phyloP scores from a whole-genome alignment of 345 rosid genomes.

The Syzygium oleosum region DNA sequence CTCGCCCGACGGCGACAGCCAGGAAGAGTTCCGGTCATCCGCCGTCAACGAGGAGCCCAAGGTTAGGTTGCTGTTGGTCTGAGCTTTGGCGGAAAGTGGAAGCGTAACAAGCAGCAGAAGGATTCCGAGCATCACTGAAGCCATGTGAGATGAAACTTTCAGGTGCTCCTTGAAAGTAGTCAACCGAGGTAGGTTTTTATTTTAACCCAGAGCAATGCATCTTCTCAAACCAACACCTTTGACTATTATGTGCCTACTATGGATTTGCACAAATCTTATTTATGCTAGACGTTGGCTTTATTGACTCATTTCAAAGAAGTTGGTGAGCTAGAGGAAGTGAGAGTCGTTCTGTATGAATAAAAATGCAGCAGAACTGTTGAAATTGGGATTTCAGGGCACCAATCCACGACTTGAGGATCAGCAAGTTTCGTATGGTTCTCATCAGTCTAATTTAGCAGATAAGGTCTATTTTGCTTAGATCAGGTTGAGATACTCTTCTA shows the following conservation, averaged over 20 bases:
- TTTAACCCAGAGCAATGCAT: no score
- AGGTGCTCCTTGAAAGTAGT: neutral
- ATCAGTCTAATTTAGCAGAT: neutral
- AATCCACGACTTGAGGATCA: neutral
- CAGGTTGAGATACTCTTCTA: neutral
- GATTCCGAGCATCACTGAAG: neutral
- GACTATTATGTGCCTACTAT: no score
- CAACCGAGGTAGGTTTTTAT: no score
- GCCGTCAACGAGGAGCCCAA: constrained; percentile 20
- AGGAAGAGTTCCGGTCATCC: neutral
- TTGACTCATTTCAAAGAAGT: neutral
- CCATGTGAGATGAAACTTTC: neutral
- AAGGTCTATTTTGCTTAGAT: neutral
- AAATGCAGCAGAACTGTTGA: neutral
- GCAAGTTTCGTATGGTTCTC: neutral
- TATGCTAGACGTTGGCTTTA: no score
- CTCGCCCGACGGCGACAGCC: constrained; percentile 36
- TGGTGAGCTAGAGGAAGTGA: neutral
- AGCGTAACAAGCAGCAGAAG: constrained; percentile 2
- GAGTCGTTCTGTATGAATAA: neutral
- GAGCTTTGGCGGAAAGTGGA: constrained; percentile 9
- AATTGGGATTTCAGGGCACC: neutral
- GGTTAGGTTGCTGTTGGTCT: constrained; percentile 5
- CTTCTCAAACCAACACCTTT: no score
- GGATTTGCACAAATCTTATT: no score